Conservation (phyloP, 192 early-diverging fungal species). For the Coemansia sp. region DNA sequence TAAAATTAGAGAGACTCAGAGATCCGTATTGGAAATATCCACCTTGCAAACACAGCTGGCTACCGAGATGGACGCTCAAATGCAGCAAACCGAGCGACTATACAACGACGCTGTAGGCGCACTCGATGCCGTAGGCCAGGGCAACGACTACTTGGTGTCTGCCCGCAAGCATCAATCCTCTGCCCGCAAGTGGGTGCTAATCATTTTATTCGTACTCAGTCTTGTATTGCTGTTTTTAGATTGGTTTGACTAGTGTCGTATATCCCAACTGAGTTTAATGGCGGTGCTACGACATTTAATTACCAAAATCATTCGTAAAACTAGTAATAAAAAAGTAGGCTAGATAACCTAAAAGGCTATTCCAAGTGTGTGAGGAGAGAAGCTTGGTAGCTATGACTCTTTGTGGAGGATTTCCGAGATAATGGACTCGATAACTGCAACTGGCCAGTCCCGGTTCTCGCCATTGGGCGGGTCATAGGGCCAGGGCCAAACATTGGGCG, state of each 20-base stretch:
- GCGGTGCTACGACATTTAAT: not conserved
- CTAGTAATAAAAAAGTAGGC: not conserved
- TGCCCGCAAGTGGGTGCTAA: constrained; percentile 75
- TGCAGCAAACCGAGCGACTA: constrained; percentile 70
- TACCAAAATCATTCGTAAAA: not conserved
- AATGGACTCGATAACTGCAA: constrained; percentile 31
- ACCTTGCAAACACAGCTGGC: constrained; percentile 70
- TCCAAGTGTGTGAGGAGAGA: not conserved
- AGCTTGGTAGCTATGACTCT: not conserved
- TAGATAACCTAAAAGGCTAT: not conserved
- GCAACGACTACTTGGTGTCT: constrained; percentile 67
- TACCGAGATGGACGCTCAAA: constrained; percentile 72
- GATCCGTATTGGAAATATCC: constrained; percentile 70
- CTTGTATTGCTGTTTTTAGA: constrained; percentile 76
- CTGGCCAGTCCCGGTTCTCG: constrained; percentile 44
- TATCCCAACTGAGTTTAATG: not conserved
- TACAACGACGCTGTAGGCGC: constrained; percentile 74
- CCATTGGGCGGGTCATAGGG: not conserved
- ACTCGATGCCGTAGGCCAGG: constrained; percentile 63
- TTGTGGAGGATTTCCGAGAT: not conserved
- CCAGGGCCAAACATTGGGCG: not conserved
- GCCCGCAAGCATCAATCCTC: constrained; percentile 66
- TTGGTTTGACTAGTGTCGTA: constrained; percentile 67
- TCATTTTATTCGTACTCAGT: constrained; percentile 71
- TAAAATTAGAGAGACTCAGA: constrained; percentile 68